Evolutionary conservation across 495 filamentous ascomycete species (phyloP).

Genomic region (Tuber borchii): DNA sequence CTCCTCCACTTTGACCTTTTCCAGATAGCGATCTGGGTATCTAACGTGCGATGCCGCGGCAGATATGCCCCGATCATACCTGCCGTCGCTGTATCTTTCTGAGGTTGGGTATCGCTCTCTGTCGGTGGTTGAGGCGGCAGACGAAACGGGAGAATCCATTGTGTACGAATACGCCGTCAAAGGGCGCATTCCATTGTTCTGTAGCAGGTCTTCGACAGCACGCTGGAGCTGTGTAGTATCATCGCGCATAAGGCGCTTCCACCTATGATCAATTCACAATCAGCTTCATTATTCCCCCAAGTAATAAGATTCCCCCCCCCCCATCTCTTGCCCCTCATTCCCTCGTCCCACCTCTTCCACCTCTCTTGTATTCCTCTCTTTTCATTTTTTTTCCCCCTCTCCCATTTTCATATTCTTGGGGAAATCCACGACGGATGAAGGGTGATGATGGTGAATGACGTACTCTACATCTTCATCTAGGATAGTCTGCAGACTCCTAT

Average conservation of each 20-base stretch:
- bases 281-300: constrained; percentile 4
- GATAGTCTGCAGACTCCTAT: constrained; percentile 44
- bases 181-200: constrained; percentile 31
- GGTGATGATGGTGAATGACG: constrained; percentile 12
- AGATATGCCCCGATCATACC: constrained; percentile 33
- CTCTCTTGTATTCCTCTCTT: neutral
- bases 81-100: constrained; percentile 7
- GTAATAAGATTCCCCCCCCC: neutral
- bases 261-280: constrained; percentile 18
- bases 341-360: neutral
- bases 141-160: constrained; percentile 24
- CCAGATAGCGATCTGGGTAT: constrained; percentile 23
- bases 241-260: constrained; percentile 41
- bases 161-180: constrained; percentile 27
- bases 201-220: constrained; percentile 37
- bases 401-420: neutral
- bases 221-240: constrained; percentile 38
- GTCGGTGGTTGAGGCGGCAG: constrained; percentile 30
- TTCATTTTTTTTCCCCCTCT: neutral
- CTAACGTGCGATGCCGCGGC: constrained; percentile 35
- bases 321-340: neutral
- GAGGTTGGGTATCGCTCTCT: constrained; percentile 18
- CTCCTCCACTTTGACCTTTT: constrained; percentile 52
- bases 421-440: neutral
- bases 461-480: constrained; percentile 45